These are phyloP conservation scores for Plantago ovata DNA, from an alignment of 257 asterid genomes.

Conservation along the genomic window DNA sequence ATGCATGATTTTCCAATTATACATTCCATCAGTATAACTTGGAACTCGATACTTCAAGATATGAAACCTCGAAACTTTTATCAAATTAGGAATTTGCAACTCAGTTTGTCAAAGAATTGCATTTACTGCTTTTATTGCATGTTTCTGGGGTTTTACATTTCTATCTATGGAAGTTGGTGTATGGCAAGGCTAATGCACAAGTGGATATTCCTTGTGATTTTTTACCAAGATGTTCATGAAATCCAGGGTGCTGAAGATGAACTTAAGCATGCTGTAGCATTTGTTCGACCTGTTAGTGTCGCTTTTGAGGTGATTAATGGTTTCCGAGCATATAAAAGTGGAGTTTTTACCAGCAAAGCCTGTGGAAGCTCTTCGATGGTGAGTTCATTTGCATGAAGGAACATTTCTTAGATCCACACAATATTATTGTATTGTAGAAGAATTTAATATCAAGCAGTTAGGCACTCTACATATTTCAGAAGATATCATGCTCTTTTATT, in stretches of 20 bases:
- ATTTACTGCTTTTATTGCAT: conserved; percentile 4
- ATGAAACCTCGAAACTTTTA: background rate
- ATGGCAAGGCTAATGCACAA: background rate
- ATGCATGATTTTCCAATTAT: background rate
- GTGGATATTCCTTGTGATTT: conserved; percentile 1
- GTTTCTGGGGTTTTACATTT: conserved; percentile 2
- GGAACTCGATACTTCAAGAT: background rate
- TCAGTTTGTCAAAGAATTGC: background rate
- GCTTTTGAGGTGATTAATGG: conserved; percentile 71
- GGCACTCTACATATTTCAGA: too few relatives aligned
- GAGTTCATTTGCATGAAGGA: conserved; percentile 17
- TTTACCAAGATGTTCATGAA: conserved; percentile 8
- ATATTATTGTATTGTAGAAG: too few relatives aligned
- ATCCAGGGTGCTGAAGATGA: conserved; percentile 88
- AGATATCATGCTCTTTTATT: too few relatives aligned
- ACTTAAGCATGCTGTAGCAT: conserved; percentile 78
- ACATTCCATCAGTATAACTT: background rate
- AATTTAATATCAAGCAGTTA: too few relatives aligned
- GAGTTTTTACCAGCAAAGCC: conserved; percentile 62
- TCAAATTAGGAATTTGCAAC: background rate
- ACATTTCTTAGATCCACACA: too few relatives aligned
- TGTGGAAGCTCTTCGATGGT: conserved; percentile 80
- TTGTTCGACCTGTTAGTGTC: conserved; percentile 78
- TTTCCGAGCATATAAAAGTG: conserved; percentile 52
- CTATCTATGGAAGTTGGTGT: background rate